Conservation (phyloP, 1,284 basidiomycete genomes). For the Afroboletus lepidellus region DNA sequence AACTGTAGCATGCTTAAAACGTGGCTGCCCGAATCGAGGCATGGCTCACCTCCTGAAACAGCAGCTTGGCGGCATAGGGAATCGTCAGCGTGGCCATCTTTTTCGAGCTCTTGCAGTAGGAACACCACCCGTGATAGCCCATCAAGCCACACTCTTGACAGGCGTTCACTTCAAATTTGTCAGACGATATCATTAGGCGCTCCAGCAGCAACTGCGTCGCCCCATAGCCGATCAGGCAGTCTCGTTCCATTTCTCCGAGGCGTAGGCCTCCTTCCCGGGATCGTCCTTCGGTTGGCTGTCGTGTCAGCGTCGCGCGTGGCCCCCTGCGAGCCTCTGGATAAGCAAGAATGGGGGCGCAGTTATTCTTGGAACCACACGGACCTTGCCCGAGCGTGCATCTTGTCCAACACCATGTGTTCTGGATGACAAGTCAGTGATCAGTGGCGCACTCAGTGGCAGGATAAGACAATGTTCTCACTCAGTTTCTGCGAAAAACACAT, state of each 20-base stretch:
- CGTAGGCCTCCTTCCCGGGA: constrained; percentile 97
- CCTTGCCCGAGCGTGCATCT: constrained; percentile 99
- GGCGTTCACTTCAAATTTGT: constrained; percentile 96
- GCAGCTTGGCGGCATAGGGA: constrained; percentile 94
- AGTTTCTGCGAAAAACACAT: constrained; percentile 58
- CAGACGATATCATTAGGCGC: constrained; percentile 96
- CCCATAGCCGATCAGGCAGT: constrained; percentile 94
- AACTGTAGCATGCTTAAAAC: constrained; percentile 46
- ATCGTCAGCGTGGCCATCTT: constrained; percentile 96
- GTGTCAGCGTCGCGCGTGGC: constrained; percentile 93
- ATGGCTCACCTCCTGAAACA: constrained; percentile 88
- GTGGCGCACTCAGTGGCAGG: constrained; percentile 5
- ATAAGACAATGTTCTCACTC: constrained; percentile 47
- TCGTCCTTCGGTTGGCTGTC: constrained; percentile 98
- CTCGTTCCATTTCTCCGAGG: constrained; percentile 98
- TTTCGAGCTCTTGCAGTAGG: constrained; percentile 95
- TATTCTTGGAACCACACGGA: constrained; percentile 34
- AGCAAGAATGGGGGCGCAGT: constrained; percentile 1
- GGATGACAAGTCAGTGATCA: constrained; percentile 22
- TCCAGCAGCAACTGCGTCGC: constrained; percentile 95
- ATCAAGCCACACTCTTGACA: constrained; percentile 94
- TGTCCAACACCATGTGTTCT: constrained; percentile 99
- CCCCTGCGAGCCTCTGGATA: constrained; percentile 53
- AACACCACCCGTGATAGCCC: constrained; percentile 96
- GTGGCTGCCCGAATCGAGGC: background rate